Percentiles rank a stretch among this genome's conserved stretches.
These are phyloP conservation scores for Carallia brachiata DNA, from an alignment of 345 rosid species.

Conservation along the genomic window DNA sequence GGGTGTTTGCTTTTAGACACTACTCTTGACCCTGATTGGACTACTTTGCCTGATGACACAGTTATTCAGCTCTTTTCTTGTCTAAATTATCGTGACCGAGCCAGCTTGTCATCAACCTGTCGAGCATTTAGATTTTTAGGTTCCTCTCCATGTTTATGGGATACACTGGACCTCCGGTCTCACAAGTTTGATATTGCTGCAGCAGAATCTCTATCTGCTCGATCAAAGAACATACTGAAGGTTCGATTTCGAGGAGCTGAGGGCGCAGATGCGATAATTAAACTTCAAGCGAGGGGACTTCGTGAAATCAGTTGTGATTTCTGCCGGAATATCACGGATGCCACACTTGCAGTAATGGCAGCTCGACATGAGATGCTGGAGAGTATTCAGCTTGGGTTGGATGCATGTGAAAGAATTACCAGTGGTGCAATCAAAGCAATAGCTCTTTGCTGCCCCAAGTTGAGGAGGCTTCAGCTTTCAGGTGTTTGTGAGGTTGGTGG, in stretches of 20 bases:
- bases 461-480: conserved; percentile 32
- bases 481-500: conserved; percentile 33
- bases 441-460: conserved; percentile 38
- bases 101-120: conserved; percentile 39
- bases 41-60: conserved; percentile 35
- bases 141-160: conserved; percentile 33
- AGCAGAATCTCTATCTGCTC: conserved; percentile 20
- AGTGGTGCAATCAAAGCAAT: conserved; percentile 38
- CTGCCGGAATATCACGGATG: conserved; percentile 33
- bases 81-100: conserved; percentile 37
- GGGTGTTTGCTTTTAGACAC: conserved; percentile 8
- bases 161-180: conserved; percentile 28
- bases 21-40: conserved; percentile 27
- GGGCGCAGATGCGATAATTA: conserved; percentile 31
- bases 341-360: conserved; percentile 26
- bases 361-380: conserved; percentile 43
- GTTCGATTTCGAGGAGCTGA: conserved; percentile 36
- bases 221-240: conserved; percentile 20
- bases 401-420: conserved; percentile 32
- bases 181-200: conserved; percentile 25
- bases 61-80: conserved; percentile 30
- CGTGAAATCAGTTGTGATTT: conserved; percentile 34
- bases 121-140: conserved; percentile 33
- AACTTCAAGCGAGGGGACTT: conserved; percentile 29
- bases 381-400: conserved; percentile 36